phyloP scores from a whole-genome alignment of 192 early-diverging fungal species.

The Coemansia sp. region DNA sequence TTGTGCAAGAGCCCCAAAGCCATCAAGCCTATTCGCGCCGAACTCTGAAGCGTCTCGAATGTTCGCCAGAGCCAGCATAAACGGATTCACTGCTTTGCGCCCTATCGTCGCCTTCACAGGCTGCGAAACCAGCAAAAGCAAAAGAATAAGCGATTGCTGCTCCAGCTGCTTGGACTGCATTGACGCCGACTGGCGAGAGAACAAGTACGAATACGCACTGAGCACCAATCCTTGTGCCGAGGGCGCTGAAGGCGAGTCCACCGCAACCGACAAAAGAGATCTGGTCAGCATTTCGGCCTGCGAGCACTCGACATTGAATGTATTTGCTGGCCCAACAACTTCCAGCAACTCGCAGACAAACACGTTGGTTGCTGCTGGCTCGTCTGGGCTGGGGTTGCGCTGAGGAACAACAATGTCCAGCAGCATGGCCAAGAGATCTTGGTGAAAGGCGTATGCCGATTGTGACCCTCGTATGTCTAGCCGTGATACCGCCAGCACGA shows the following conservation, averaged over 20 bases:
- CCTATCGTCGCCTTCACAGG: not conserved
- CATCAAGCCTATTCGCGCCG: not conserved
- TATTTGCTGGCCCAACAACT: slow-evolving; percentile 22
- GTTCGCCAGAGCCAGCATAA: slow-evolving; percentile 14
- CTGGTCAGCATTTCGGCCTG: slow-evolving; percentile 25
- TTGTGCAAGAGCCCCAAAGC: not conserved
- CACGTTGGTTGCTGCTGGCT: not conserved
- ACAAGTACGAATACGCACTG: slow-evolving; percentile 47
- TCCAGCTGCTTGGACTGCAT: slow-evolving; percentile 18
- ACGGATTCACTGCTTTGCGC: slow-evolving; percentile 19
- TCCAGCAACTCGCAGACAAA: slow-evolving; percentile 24
- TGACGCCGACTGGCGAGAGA: slow-evolving; percentile 21
- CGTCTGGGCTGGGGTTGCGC: not conserved
- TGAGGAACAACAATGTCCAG: slow-evolving; percentile 30
- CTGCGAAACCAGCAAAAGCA: slow-evolving; percentile 33
- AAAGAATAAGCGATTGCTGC: slow-evolving; percentile 32
- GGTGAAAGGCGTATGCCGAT: slow-evolving; percentile 19
- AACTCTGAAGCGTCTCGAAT: slow-evolving; percentile 18
- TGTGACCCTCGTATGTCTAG: slow-evolving; percentile 29
- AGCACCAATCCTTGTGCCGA: slow-evolving; percentile 30
- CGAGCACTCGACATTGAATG: slow-evolving; percentile 32
- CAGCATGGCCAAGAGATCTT: slow-evolving; percentile 25
- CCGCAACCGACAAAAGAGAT: slow-evolving; percentile 20
- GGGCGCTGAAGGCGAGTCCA: slow-evolving; percentile 16
- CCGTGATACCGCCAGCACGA: slow-evolving; percentile 23